Conservation (phyloP, 805 yeast species). For the Hanseniaspora vineae region DNA sequence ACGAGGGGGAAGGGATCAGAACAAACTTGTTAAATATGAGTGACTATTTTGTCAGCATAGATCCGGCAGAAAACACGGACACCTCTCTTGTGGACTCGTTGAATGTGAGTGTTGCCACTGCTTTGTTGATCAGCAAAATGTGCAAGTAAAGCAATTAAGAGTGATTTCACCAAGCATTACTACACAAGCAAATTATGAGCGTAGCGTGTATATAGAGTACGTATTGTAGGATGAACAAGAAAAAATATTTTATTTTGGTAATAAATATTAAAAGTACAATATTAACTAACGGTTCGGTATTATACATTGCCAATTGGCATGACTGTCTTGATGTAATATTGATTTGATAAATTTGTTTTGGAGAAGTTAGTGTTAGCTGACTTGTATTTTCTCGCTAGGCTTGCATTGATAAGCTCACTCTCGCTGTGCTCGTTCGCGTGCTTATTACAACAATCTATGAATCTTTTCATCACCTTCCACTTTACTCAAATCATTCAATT, state of each 20-base stretch:
- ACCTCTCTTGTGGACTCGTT: conserved; percentile 52
- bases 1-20: conserved; percentile 76
- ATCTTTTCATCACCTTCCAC: conserved; percentile 29
- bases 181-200: too few species aligned
- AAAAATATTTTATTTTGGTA: not conserved
- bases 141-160: too few species aligned
- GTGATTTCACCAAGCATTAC: too few species aligned
- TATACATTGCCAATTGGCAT: not conserved
- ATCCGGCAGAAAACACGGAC: conserved; percentile 8
- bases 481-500: conserved; percentile 43
- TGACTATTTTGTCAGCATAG: conserved; percentile 31
- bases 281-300: not conserved
- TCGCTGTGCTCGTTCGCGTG: too few species aligned
- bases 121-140: conserved; percentile 37
- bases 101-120: conserved; percentile 85
- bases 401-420: too few species aligned
- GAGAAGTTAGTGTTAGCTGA: too few species aligned
- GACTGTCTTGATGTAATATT: too few species aligned
- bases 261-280: not conserved
- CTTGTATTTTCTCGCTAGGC: too few species aligned
- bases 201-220: not conserved
- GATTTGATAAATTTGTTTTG: too few species aligned
- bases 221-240: too few species aligned
- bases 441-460: conserved; percentile 21
- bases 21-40: conserved; percentile 47